Percentiles rank a stretch among this genome's conserved stretches.
These are phyloP conservation scores for Rosellinia necatrix DNA, from an alignment of 2,329 filamentous ascomycete genomes.

Conservation along the genomic window DNA sequence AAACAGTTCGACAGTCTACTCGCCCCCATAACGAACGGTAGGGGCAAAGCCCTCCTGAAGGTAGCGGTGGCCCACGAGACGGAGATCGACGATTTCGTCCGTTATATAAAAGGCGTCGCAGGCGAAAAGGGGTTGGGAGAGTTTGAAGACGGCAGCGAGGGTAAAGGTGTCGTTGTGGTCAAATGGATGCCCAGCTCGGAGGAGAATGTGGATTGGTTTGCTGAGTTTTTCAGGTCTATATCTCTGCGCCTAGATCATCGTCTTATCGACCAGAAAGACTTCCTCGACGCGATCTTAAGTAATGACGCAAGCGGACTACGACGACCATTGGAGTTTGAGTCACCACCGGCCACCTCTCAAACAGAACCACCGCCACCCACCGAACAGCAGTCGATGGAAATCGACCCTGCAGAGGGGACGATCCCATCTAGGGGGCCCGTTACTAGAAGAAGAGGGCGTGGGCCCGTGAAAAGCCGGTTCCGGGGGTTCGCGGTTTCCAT, in stretches of 20 bases:
- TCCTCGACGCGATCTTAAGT: conserved; percentile 85
- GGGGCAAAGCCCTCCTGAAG: conserved; percentile 78
- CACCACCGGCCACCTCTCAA: conserved; percentile 38
- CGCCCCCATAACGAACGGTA: conserved; percentile 74
- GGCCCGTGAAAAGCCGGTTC: conserved; percentile 63
- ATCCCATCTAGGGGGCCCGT: conserved; percentile 15
- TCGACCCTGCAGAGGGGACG: conserved; percentile 31
- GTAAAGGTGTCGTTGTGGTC: conserved; percentile 78
- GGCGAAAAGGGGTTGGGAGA: conserved; percentile 73
- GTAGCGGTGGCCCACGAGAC: conserved; percentile 67
- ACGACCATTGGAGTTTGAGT: conserved; percentile 64
- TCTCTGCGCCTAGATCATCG: conserved; percentile 77
- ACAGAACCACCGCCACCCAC: conserved; percentile 21
- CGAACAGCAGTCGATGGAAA: conserved; percentile 33
- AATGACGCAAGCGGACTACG: conserved; percentile 76
- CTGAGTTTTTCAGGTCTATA: conserved; percentile 69
- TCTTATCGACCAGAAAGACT: conserved; percentile 86
- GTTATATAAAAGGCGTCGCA: conserved; percentile 74
- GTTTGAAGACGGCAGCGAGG: conserved; percentile 66
- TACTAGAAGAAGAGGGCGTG: conserved; percentile 44
- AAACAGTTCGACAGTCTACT: conserved; percentile 77
- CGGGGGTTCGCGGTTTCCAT: conserved; percentile 68
- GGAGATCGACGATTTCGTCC: conserved; percentile 73
- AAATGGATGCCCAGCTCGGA: conserved; percentile 67
- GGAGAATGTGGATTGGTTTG: conserved; percentile 66